Conservation (phyloP, 164 flowering plant genomes). For the Berberis thunbergii region DNA sequence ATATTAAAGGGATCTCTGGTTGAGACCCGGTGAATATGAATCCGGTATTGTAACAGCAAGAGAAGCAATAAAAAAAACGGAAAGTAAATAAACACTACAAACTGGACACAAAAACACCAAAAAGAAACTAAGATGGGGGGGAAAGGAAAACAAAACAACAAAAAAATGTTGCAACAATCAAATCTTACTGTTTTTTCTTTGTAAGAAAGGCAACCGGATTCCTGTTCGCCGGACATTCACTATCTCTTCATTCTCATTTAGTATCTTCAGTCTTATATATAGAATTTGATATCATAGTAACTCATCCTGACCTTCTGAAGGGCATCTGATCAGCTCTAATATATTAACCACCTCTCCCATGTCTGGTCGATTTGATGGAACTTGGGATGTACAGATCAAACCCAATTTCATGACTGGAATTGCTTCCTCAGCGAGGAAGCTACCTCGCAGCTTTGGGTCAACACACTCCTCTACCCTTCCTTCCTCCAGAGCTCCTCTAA, state of each 20-base stretch:
- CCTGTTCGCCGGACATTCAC: slow-evolving; percentile 50
- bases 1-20: slow-evolving; percentile 19
- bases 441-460: slow-evolving; percentile 51
- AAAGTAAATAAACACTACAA: slow-evolving; percentile 20
- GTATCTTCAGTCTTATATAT: slow-evolving; percentile 5
- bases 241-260: slow-evolving; percentile 5
- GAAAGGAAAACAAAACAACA: slow-evolving; percentile 9
- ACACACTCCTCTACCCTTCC: slow-evolving; percentile 76
- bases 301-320: slow-evolving; percentile 68
- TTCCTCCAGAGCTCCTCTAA: slow-evolving; percentile 74
- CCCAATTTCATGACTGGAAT: slow-evolving; percentile 81
- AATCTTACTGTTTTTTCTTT: slow-evolving; percentile 10
- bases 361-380: slow-evolving; percentile 89
- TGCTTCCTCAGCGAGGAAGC: slow-evolving; percentile 73
- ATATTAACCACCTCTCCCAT: slow-evolving; percentile 91
- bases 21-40: slow-evolving; percentile 67
- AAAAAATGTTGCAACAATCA: slow-evolving; percentile 14
- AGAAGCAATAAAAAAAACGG: not conserved
- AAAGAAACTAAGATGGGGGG: slow-evolving; percentile 8
- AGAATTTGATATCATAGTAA: slow-evolving; percentile 19
- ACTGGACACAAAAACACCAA: slow-evolving; percentile 9
- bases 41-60: slow-evolving; percentile 36
- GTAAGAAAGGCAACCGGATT: slow-evolving; percentile 39
- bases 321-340: slow-evolving; percentile 76
- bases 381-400: slow-evolving; percentile 89